A percentile compares a stretch with the other conserved stretches of the same genome.
These are phyloP conservation scores for Colletotrichum shisoi DNA, from an alignment of 2,329 filamentous ascomycete species.

Conservation along the genomic window DNA sequence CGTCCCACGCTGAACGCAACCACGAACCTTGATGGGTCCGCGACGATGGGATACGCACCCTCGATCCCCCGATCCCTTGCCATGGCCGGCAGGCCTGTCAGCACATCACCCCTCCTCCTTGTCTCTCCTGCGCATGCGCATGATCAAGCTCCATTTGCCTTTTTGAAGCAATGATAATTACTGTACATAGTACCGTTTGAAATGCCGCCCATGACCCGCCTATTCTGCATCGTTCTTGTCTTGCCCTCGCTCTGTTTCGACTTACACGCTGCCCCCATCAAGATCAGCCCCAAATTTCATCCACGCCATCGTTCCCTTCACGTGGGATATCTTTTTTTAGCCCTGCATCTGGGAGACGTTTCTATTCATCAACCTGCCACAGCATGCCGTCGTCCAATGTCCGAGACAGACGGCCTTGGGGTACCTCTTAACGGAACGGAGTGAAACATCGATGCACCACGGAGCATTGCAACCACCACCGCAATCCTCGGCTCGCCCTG, in stretches of 20 bases:
- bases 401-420: constrained; percentile 30
- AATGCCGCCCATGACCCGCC: constrained; percentile 21
- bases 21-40: constrained; percentile 8
- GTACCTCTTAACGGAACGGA: constrained; percentile 18
- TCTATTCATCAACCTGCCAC: not conserved
- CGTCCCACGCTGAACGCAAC: constrained; percentile 19
- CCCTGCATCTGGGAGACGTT: constrained; percentile 8
- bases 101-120: constrained; percentile 26
- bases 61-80: not conserved
- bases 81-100: not conserved
- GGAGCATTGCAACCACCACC: constrained; percentile 15
- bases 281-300: not conserved
- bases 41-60: not conserved
- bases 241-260: constrained; percentile 7
- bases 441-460: constrained; percentile 28
- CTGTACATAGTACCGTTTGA: constrained; percentile 25
- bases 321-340: not conserved
- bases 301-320: not conserved
- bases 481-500: not conserved
- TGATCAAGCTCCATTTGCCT: constrained; percentile 28
- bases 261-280: not conserved
- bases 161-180: not conserved
- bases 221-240: constrained; percentile 22
- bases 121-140: constrained; percentile 31
- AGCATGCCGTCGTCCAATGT: constrained; percentile 26